Conservation (phyloP, 164 flowering plant genomes). For the Kalanchoe fedtschenkoi region DNA sequence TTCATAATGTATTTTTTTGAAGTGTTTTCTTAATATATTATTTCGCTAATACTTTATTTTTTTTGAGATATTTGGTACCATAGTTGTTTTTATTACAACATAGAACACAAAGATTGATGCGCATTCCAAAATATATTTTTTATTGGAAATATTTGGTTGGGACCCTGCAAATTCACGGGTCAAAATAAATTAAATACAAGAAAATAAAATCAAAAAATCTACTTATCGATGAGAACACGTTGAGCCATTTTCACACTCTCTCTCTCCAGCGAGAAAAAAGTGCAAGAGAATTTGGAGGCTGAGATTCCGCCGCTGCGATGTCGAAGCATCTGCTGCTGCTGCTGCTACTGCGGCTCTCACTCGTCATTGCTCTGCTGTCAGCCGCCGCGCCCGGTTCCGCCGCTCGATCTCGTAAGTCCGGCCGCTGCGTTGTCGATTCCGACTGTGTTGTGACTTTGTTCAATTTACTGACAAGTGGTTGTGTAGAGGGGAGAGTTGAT, state of each 20-base stretch:
- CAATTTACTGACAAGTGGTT: not conserved
- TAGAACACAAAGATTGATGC: too few species aligned
- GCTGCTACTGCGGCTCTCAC: not conserved
- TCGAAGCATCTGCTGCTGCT: not conserved
- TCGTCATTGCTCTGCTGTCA: not conserved
- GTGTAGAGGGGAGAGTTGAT: too few species aligned
- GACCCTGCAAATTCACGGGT: too few species aligned
- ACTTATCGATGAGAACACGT: not conserved
- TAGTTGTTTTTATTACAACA: too few species aligned
- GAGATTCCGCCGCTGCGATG: not conserved
- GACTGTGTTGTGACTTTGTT: not conserved
- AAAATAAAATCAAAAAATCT: not conserved
- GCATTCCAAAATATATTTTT: too few species aligned
- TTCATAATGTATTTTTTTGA: too few species aligned
- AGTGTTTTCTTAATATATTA: too few species aligned
- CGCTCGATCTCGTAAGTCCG: not conserved
- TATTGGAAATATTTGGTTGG: too few species aligned
- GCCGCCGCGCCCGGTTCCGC: not conserved
- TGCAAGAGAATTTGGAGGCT: not conserved
- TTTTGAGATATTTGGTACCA: too few species aligned
- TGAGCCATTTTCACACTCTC: not conserved
- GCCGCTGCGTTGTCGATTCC: not conserved
- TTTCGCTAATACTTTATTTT: too few species aligned
- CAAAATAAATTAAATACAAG: not conserved
- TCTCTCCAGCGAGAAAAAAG: not conserved